Percentiles rank a stretch among this genome's conserved stretches.
Evolutionary conservation across 352 stramenopile genomes (phyloP).

Genomic region (Phytophthora pluvialis): DNA sequence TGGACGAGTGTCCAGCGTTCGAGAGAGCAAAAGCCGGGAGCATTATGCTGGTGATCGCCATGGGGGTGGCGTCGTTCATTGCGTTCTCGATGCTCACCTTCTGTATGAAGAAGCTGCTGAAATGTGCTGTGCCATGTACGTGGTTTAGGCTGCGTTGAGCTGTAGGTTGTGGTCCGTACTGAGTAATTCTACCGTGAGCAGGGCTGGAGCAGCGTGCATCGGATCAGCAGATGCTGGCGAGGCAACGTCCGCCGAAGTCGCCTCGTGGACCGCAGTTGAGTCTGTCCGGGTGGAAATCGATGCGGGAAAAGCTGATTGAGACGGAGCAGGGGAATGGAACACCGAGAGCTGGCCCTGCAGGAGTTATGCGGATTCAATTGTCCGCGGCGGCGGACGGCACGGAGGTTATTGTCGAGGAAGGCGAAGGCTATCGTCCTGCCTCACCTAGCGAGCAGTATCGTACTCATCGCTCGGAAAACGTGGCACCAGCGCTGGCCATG

Average conservation of each 20-base stretch:
- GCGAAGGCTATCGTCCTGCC: constrained; percentile 22
- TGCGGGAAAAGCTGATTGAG: constrained; percentile 41
- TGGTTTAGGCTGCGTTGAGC: not conserved
- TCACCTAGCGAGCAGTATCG: constrained; percentile 25
- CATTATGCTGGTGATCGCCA: constrained; percentile 29
- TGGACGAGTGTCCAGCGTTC: constrained; percentile 23
- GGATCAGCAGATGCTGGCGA: not conserved
- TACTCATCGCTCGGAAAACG: constrained; percentile 1
- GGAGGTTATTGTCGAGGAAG: constrained; percentile 30
- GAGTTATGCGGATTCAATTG: constrained; percentile 33
- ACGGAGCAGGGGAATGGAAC: constrained; percentile 32
- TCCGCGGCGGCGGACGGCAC: constrained; percentile 11
- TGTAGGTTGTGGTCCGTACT: not conserved
- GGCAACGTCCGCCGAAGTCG: constrained; percentile 1
- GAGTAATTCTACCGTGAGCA: constrained; percentile 3
- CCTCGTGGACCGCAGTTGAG: constrained; percentile 33
- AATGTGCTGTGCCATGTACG: constrained; percentile 20
- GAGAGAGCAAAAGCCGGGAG: constrained; percentile 23
- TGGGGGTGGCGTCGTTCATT: constrained; percentile 24
- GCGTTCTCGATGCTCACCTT: constrained; percentile 32
- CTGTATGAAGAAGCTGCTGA: constrained; percentile 21
- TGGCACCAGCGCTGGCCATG: constrained; percentile 21
- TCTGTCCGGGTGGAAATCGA: constrained; percentile 41
- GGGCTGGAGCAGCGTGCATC: constrained; percentile 1
- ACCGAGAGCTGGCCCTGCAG: constrained; percentile 13